Evolutionary conservation across 495 filamentous ascomycete species (phyloP).

Genomic region (Lasiosphaeria miniovina): DNA sequence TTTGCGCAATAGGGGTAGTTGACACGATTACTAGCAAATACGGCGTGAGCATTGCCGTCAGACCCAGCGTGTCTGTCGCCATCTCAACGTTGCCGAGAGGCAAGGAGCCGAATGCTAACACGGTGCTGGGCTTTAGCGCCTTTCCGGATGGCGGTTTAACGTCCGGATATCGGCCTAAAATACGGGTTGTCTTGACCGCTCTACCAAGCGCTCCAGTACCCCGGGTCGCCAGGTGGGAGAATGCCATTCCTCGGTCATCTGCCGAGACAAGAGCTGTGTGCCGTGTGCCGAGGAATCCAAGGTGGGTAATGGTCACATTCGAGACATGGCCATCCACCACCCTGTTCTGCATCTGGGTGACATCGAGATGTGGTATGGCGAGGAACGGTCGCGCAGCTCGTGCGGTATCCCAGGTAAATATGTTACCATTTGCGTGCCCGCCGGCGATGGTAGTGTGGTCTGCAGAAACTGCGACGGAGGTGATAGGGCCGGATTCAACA

Average conservation of each 20-base stretch:
- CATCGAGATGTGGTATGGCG: slow-evolving; percentile 73
- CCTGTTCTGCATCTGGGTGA: slow-evolving; percentile 59
- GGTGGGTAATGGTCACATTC: slow-evolving; percentile 72
- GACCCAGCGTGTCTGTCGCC: slow-evolving; percentile 78
- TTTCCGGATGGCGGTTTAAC: slow-evolving; percentile 51
- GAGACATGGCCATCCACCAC: slow-evolving; percentile 77
- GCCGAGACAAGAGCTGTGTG: slow-evolving; percentile 98
- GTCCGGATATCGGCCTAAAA: slow-evolving; percentile 86
- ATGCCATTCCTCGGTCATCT: slow-evolving; percentile 94
- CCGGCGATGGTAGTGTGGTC: slow-evolving; percentile 89
- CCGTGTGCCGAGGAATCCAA: slow-evolving; percentile 92
- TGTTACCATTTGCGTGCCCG: slow-evolving; percentile 84
- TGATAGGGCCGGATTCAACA: slow-evolving; percentile 84
- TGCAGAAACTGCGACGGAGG: slow-evolving; percentile 84
- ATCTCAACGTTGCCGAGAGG: slow-evolving; percentile 91
- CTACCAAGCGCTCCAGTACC: slow-evolving; percentile 83
- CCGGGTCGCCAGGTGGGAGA: slow-evolving; percentile 90
- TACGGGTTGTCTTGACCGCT: slow-evolving; percentile 82
- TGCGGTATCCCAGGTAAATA: slow-evolving; percentile 95
- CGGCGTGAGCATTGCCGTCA: slow-evolving; percentile 94
- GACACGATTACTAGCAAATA: slow-evolving; percentile 96
- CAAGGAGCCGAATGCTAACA: slow-evolving; percentile 85
- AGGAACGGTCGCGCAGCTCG: slow-evolving; percentile 82
- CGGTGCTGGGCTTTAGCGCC: slow-evolving; percentile 87
- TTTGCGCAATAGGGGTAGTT: slow-evolving; percentile 91